These are phyloP conservation scores for Zasmidium angulare DNA, from an alignment of 2,329 filamentous ascomycete species.

Conservation along the genomic window DNA sequence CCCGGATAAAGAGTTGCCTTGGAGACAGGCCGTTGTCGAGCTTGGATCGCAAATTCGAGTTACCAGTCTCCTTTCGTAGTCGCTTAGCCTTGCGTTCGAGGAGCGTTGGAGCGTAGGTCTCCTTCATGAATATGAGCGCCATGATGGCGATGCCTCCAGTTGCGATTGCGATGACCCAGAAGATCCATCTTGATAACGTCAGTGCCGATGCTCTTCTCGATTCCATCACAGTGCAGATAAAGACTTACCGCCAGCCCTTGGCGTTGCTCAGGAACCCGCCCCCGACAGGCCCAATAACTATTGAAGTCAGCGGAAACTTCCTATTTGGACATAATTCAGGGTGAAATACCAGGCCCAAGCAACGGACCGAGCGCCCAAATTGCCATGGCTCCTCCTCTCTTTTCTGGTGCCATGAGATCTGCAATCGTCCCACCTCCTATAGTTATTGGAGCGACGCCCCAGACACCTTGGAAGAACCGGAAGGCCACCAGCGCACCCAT, in stretches of 20 bases:
- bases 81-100: slow-evolving; percentile 47
- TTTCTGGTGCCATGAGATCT: slow-evolving; percentile 31
- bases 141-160: slow-evolving; percentile 36
- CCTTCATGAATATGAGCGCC: slow-evolving; percentile 41
- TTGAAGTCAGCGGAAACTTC: slow-evolving; percentile 14
- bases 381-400: slow-evolving; percentile 31
- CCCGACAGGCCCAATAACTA: slow-evolving; percentile 55
- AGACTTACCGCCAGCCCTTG: slow-evolving; percentile 66
- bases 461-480: slow-evolving; percentile 33
- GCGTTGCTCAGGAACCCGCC: slow-evolving; percentile 63
- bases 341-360: slow-evolving; percentile 21
- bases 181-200: slow-evolving; percentile 50
- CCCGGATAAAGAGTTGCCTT: slow-evolving; percentile 43
- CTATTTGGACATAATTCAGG: neutral
- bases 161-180: slow-evolving; percentile 60
- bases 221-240: neutral
- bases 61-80: slow-evolving; percentile 52
- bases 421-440: slow-evolving; percentile 30
- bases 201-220: neutral
- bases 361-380: slow-evolving; percentile 33
- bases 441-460: slow-evolving; percentile 33
- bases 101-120: slow-evolving; percentile 51
- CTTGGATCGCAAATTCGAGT: slow-evolving; percentile 40
- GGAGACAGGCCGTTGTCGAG: slow-evolving; percentile 40
- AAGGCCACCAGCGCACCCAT: slow-evolving; percentile 32